phyloP scores from a whole-genome alignment of 768 basidiomycete species.

The Tephrocybe rancida region DNA sequence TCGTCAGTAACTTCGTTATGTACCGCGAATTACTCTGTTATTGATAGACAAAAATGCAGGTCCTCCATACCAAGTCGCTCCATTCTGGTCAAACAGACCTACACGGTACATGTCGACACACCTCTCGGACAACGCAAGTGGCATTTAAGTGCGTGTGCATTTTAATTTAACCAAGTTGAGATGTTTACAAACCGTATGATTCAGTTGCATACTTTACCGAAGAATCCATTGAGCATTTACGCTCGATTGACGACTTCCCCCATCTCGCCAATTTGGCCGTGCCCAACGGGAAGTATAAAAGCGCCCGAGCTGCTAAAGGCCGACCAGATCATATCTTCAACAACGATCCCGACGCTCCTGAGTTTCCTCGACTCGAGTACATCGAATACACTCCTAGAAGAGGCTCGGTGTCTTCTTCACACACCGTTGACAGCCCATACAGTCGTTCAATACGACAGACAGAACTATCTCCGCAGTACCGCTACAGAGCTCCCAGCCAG shows the following conservation, averaged over 20 bases:
- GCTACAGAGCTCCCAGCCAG: slow-evolving; percentile 16
- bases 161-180: neutral
- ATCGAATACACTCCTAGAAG: slow-evolving; percentile 42
- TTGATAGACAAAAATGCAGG: slow-evolving; percentile 14
- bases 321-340: slow-evolving; percentile 54
- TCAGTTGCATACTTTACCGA: slow-evolving; percentile 82
- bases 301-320: slow-evolving; percentile 68
- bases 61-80: slow-evolving; percentile 32
- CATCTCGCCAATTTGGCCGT: slow-evolving; percentile 50
- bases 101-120: slow-evolving; percentile 76
- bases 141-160: slow-evolving; percentile 66
- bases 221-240: slow-evolving; percentile 61
- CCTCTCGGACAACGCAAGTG: slow-evolving; percentile 72
- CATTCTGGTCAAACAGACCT: slow-evolving; percentile 77
- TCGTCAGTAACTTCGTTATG: slow-evolving; percentile 21
- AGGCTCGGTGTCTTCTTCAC: slow-evolving; percentile 20
- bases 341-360: slow-evolving; percentile 37
- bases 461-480: slow-evolving; percentile 1
- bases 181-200: slow-evolving; percentile 21
- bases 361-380: slow-evolving; percentile 46
- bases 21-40: neutral
- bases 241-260: slow-evolving; percentile 67
- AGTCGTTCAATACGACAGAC: slow-evolving; percentile 11
- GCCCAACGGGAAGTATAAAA: slow-evolving; percentile 70
- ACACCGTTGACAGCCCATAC: slow-evolving; percentile 16